These are phyloP conservation scores for Carex pumila DNA, from an alignment of 176 grass and related monocot species.

Conservation along the genomic window DNA sequence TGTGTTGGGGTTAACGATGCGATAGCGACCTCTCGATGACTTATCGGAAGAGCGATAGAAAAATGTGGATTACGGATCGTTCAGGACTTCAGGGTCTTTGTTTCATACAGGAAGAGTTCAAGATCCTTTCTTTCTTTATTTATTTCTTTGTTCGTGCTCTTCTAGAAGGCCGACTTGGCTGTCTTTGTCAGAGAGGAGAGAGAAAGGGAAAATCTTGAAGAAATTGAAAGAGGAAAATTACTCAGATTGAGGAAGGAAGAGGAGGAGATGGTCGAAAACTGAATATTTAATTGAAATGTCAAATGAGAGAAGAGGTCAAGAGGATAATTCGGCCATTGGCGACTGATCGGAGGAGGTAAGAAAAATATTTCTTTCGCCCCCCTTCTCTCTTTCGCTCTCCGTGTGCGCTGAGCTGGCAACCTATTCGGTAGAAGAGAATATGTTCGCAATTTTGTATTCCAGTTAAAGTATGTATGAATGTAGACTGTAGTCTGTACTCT, in stretches of 20 bases:
- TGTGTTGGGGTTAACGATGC: not conserved
- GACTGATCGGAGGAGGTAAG: not conserved
- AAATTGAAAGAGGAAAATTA: not conserved
- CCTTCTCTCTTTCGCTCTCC: conserved; percentile 17
- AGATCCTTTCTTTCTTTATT: not conserved
- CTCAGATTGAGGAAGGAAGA: not conserved
- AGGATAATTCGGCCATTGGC: not conserved
- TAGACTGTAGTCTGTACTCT: not conserved
- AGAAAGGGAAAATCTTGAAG: not conserved
- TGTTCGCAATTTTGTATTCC: not conserved
- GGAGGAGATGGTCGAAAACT: not conserved
- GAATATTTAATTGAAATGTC: too few relatives aligned
- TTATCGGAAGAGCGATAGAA: not conserved
- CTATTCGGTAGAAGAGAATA: not conserved
- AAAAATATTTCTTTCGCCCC: not conserved
- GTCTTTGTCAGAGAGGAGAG: not conserved
- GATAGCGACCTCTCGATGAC: not conserved
- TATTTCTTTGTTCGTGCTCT: not conserved
- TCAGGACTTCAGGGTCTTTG: not conserved
- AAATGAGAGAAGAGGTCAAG: not conserved
- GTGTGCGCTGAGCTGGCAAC: conserved; percentile 8
- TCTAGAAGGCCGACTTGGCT: not conserved
- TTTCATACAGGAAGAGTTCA: not conserved
- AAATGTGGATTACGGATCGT: not conserved
- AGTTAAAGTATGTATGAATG: not conserved